These are phyloP conservation scores for Alternaria arborescens DNA, from an alignment of 2,329 filamentous ascomycete genomes.

Conservation along the genomic window DNA sequence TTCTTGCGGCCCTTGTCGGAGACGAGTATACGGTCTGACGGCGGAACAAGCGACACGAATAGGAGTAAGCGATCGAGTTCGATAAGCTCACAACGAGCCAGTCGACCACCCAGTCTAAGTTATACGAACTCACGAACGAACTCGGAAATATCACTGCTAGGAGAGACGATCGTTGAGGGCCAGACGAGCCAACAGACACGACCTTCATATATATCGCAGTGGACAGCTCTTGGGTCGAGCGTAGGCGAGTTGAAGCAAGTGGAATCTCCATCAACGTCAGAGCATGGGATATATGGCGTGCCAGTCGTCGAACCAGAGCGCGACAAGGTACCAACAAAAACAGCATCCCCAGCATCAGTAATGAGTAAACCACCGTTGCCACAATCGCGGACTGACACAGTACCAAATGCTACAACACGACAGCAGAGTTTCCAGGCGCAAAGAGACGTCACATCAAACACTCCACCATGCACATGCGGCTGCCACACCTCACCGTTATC, in stretches of 20 bases:
- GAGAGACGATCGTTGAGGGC: slow-evolving; percentile 13
- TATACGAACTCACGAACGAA: slow-evolving; percentile 33
- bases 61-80: slow-evolving; percentile 30
- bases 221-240: not conserved
- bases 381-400: not conserved
- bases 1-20: slow-evolving; percentile 40
- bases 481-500: slow-evolving; percentile 14
- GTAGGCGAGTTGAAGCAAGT: not conserved
- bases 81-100: slow-evolving; percentile 25
- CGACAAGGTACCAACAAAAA: not conserved
- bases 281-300: not conserved
- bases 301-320: not conserved
- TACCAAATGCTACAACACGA: too few relatives aligned
- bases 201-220: slow-evolving; percentile 15
- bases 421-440: not conserved
- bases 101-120: slow-evolving; percentile 33
- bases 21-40: slow-evolving; percentile 24
- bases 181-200: slow-evolving; percentile 11
- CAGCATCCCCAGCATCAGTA: not conserved
- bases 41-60: slow-evolving; percentile 13
- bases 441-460: not conserved
- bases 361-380: not conserved
- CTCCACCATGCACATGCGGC: slow-evolving; percentile 24
- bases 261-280: not conserved
- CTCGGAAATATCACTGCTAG: slow-evolving; percentile 30